Evolutionary conservation across 2,329 filamentous ascomycete genomes (phyloP).

Genomic region (Fusarium sp.): DNA sequence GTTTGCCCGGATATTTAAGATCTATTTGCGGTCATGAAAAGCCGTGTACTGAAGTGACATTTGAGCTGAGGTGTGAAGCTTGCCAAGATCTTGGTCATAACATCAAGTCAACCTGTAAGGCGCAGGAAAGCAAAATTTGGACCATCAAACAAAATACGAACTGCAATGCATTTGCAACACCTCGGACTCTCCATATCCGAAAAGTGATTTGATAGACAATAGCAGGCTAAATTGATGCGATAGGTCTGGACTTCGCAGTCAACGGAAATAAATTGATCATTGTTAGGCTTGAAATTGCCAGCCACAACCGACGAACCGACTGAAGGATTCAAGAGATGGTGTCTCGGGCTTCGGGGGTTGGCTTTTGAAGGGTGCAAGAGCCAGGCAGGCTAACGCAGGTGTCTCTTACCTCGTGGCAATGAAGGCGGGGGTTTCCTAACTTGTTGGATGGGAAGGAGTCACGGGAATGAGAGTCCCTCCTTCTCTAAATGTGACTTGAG

Average conservation of each 20-base stretch:
- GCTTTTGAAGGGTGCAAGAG: not conserved
- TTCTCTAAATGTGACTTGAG: not conserved
- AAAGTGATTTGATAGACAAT: not conserved
- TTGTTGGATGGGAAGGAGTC: not conserved
- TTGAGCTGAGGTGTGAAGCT: not conserved
- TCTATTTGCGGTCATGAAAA: not conserved
- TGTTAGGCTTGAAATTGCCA: conserved; percentile 2
- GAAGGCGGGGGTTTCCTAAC: not conserved
- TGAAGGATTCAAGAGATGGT: not conserved
- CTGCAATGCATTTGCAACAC: not conserved
- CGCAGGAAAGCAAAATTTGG: not conserved
- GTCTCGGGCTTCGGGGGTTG: not conserved
- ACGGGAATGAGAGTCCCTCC: not conserved
- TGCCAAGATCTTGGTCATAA: not conserved
- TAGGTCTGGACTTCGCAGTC: not conserved
- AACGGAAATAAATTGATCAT: not conserved
- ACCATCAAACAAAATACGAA: not conserved
- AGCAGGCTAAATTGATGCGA: conserved; percentile 15
- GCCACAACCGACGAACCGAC: conserved; percentile 15
- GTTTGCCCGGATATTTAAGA: not conserved
- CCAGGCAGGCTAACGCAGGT: conserved; percentile 26
- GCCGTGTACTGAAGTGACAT: not conserved
- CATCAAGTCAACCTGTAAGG: not conserved
- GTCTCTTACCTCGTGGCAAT: conserved; percentile 18
- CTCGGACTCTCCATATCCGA: conserved; percentile 1